These are phyloP conservation scores for Verticillium nonalfalfae DNA, from an alignment of 2,329 filamentous ascomycete species.

Conservation along the genomic window DNA sequence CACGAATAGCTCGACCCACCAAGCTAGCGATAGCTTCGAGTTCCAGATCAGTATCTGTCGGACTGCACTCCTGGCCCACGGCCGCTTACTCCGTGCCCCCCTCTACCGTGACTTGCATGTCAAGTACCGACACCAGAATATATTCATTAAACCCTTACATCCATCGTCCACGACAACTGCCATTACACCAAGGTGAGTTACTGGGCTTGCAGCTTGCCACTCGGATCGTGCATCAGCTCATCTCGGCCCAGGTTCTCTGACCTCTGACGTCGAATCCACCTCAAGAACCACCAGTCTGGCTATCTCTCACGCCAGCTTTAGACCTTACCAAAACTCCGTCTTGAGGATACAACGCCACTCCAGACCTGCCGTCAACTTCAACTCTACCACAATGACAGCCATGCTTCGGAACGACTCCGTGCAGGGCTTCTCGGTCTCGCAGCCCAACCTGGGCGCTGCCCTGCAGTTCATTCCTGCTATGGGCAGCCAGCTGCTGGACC, in stretches of 20 bases:
- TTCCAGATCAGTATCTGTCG: not conserved
- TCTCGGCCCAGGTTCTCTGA: not conserved
- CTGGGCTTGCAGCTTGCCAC: not conserved
- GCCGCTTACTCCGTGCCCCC: not conserved
- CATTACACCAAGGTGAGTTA: not conserved
- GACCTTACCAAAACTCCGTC: not conserved
- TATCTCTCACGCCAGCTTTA: not conserved
- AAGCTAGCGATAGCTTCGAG: not conserved
- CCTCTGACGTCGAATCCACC: not conserved
- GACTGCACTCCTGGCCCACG: not conserved
- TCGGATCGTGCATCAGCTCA: not conserved
- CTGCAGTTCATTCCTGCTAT: slow-evolving; percentile 63
- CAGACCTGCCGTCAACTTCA: not conserved
- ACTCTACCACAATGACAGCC: slow-evolving; percentile 19
- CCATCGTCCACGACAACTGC: not conserved
- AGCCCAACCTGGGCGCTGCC: slow-evolving; percentile 48
- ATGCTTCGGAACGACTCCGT: slow-evolving; percentile 30
- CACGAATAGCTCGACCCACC: not conserved
- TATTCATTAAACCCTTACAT: not conserved
- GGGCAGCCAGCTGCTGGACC: slow-evolving; percentile 53
- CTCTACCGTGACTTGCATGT: not conserved
- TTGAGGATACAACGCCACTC: not conserved
- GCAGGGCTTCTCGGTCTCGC: slow-evolving; percentile 54
- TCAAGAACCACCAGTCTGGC: not conserved
- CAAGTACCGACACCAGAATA: not conserved